These are phyloP conservation scores for Fomes fomentarius DNA, from an alignment of 1,284 basidiomycete species.

Conservation along the genomic window DNA sequence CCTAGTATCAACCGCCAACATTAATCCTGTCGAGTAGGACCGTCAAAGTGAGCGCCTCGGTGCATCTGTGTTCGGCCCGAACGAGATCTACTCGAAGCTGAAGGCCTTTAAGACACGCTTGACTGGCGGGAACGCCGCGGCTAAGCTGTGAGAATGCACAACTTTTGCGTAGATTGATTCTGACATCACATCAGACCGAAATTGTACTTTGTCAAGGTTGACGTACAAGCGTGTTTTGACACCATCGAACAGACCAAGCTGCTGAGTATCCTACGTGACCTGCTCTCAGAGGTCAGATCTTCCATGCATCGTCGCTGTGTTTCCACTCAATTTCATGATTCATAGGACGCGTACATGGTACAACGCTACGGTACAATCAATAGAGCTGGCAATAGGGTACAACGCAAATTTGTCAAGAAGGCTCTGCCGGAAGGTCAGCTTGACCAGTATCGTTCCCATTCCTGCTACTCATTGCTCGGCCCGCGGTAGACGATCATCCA, in stretches of 20 bases:
- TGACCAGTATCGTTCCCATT: neutral
- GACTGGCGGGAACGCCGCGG: constrained; percentile 37
- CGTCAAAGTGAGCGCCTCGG: constrained; percentile 70
- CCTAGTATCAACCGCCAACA: no score
- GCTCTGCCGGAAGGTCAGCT: constrained; percentile 68
- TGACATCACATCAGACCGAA: constrained; percentile 59
- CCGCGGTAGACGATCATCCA: constrained; percentile 72
- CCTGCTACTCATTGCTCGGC: neutral
- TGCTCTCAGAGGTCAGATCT: constrained; percentile 74
- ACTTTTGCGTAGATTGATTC: no score
- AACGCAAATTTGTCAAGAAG: constrained; percentile 58
- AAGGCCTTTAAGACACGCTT: constrained; percentile 71
- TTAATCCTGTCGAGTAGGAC: constrained; percentile 53
- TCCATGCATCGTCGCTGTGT: neutral
- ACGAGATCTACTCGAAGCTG: constrained; percentile 79
- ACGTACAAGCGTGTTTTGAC: constrained; percentile 96
- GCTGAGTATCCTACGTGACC: constrained; percentile 72
- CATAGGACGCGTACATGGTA: constrained; percentile 65
- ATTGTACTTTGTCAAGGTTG: constrained; percentile 95
- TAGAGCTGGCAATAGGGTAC: constrained; percentile 52
- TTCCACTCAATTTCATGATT: neutral
- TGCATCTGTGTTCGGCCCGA: constrained; percentile 81
- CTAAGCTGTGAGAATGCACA: constrained; percentile 55
- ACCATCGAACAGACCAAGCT: constrained; percentile 92
- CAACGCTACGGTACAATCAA: constrained; percentile 68